Percentiles rank a stretch among this genome's conserved stretches.
These are phyloP conservation scores for Coniochaeta sp. DNA, from an alignment of 2,329 filamentous ascomycete species.

Conservation along the genomic window DNA sequence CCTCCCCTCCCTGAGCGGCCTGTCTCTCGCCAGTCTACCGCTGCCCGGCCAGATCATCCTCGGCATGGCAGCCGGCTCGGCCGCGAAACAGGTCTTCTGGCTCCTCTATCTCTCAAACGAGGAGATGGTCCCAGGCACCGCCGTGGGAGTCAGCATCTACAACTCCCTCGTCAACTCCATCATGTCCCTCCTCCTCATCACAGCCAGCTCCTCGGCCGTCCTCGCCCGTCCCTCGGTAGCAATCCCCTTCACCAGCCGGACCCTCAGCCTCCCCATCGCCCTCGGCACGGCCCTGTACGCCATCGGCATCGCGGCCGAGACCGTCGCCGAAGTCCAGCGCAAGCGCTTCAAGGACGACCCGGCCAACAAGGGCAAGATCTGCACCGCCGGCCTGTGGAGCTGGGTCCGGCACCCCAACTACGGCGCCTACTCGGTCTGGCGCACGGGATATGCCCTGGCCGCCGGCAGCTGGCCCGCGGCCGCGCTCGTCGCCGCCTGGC, in stretches of 20 bases:
- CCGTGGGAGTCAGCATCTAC: conserved; percentile 36
- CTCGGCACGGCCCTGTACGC: conserved; percentile 42
- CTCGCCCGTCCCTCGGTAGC: conserved; percentile 12
- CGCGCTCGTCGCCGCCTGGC: conserved; percentile 17
- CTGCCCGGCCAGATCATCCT: conserved; percentile 43
- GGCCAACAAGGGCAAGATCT: conserved; percentile 29
- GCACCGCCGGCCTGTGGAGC: conserved; percentile 28
- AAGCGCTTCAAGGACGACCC: conserved; percentile 28
- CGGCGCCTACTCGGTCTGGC: conserved; percentile 28
- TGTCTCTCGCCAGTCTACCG: conserved; percentile 25
- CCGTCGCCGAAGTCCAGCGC: conserved; percentile 49
- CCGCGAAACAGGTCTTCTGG: conserved; percentile 52
- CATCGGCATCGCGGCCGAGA: conserved; percentile 45
- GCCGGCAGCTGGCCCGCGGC: conserved; percentile 27
- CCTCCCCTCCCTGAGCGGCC: conserved; percentile 22
- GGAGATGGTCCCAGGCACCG: conserved; percentile 35
- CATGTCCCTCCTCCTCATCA: conserved; percentile 47
- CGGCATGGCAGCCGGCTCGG: conserved; percentile 42
- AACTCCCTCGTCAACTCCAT: conserved; percentile 49
- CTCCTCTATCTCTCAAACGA: conserved; percentile 37
- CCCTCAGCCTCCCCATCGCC: conserved; percentile 30
- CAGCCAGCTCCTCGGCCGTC: conserved; percentile 34
- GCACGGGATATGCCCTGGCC: conserved; percentile 23
- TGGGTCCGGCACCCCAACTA: conserved; percentile 33
- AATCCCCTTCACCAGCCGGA: conserved; percentile 13